Base-by-base conservation (phyloP, 2,329 filamentous ascomycete genomes). In the Sporothrix schenckii region DNA sequence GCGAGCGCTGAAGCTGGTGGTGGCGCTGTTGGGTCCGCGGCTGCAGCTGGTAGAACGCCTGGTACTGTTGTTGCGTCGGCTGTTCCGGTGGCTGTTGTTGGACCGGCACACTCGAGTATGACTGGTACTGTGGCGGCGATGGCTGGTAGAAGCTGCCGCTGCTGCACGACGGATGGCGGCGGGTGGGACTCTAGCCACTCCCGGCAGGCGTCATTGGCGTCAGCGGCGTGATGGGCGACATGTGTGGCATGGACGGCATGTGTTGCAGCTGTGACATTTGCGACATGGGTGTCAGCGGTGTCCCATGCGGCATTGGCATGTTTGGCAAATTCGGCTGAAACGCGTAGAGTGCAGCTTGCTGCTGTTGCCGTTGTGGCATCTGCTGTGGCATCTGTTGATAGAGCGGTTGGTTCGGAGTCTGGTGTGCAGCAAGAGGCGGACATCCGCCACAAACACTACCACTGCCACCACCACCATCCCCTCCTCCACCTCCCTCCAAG, bases 351-450 rank as follows among this genome's bases (percentile, higher is more conserved):
- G 61, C 34, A 7, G 21, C 24, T 24, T 65, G 60, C 9, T 65
- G 60, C 27, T 66, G 63, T 27, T 54, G 63, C 24, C 47, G 58
- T 11, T 60, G 27, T n/a, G 54, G 16, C 14, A 34, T 58, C 6
- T 58, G 56, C 14, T 60, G 56, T 47, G 24, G 56, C 11, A 44
- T 44, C 4, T 44, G 49, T 5, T 21, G 44, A 16, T 44, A 53
- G 14, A 47, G 39, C n/a, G 63, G 68, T 5, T 21, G 60, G 21
- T 54, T n/a, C 58, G 69, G 19, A 52, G 41, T 49, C 13, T 70
- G 70, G 50, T 72, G 60, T 3, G 16, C 39, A 53, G 41, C 69
- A 9, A 72, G 30, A 13, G 69, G 69, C 56, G 68, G 63, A 52
- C 66, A 71, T 9, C 34, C 56, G 14, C 34, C 56, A 10, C 56